Evolutionary conservation across 352 stramenopile genomes (phyloP), one percentile per base, ranked within the genome.

Genomic region (Saprolegnia parasitica): DNA sequence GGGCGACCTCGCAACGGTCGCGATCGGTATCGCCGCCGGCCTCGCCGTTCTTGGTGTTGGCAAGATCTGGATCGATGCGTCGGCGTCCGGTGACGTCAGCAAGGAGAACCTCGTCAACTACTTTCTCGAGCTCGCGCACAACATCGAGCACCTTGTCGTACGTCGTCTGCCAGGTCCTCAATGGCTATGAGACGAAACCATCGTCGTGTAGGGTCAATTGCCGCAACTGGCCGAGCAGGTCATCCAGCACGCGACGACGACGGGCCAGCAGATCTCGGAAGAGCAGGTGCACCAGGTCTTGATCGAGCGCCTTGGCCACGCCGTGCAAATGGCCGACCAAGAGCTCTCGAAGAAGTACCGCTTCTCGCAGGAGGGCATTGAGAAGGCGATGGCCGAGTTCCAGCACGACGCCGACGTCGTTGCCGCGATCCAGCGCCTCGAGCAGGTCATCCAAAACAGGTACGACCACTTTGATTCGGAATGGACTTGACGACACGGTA

Each of bases 21-120:
- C 63, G 32, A 70, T 70, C 5, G 80, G 81, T 39, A 81, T 95
- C 26, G 86, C 86, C 10, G 74, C 90, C 24, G 77, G 90, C 11
- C 78, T 84, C 13, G 84, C 83, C 13, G 68, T 91, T 20, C 65
- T 90, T 5, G 83, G 84, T 16, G 83, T 95, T 0, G 86, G 81
- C 4, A 93, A 95, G 66, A 95, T 95, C 82, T 92, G 84, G 81
- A 93, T 83, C 83, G 82, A 91, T 67, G 84, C 84, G 21, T 75
- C 78, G 26, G 76, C 80, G 21, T 42, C 73, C 56, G 62, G 56
- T 0, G 42, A 64, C 16, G 72, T 68, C 5, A 78, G 81, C 54
- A 74, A 90, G 63, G 78, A 90, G 32, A 89, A 93, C 21, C 73
- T 93, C 49, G 78, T 72, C 35, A 71, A 77, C 21, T 93, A 92